Base-by-base conservation (phyloP, 2,329 filamentous ascomycete species). In the Scedosporium boydii region DNA sequence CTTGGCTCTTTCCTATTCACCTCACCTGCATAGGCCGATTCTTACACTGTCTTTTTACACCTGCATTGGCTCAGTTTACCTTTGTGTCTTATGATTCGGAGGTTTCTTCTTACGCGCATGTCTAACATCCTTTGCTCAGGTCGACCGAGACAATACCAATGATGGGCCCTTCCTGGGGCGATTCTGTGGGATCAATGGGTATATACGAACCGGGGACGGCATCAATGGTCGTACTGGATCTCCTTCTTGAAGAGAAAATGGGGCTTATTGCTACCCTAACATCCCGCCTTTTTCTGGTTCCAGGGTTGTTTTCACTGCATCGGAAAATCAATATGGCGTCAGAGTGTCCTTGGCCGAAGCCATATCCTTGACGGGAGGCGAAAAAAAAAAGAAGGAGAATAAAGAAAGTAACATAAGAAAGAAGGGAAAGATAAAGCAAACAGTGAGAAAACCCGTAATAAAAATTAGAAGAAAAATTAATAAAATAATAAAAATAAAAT, bases 81-180 rank as follows among this genome's bases (percentile, higher is more conserved):
- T 55, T 38, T 38, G 29, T 55, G 51, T 55, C 51, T 55, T 55
- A 55, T 55, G 51, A 55, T 55, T 55, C 51, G 51, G 51, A 55
- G 51, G 51, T 55, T 55, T 55, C 51, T 23, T 38, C 18, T 23
- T 26, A 55, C 12, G 21, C n/a, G 51, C 18, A 55, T 55, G 51
- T 55, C 51, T 55, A 5, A 27, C 51, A 55, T 27, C 9, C 34
- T 55, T 26, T 26, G 51, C 18, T 18, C 51, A 23, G 23, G 23
- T 26, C 51, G 23, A 23, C 51, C 51, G 51, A 27, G 51, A 27
- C 51, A 23, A 55, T 14, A 27, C 51, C 23, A 55, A 55, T 55
- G 23, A 26, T 38, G 34, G 34, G 34, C 34, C 18, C 21, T 14
- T 12, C 6, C 51, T 23, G 12, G 51, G 23, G 12, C 18, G 21